phyloP scores from a whole-genome alignment of 176 grass and related monocot species.

The Rhipidocladum racemiflorum region DNA sequence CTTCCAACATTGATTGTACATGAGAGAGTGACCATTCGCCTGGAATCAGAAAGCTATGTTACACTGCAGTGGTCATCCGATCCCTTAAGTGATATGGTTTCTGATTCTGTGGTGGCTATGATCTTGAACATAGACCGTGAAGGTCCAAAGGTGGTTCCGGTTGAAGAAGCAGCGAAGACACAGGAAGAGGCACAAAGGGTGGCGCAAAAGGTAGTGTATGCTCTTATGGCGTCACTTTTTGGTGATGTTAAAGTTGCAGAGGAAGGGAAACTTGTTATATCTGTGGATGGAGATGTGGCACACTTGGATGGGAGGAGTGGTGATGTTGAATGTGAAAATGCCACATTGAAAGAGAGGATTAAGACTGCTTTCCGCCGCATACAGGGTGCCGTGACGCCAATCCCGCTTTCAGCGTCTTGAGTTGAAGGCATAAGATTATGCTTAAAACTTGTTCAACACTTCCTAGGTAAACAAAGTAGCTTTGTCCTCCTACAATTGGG shows the following conservation, averaged over 20 bases:
- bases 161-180: slow-evolving; percentile 51
- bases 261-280: slow-evolving; percentile 70
- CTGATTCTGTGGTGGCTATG: slow-evolving; percentile 86
- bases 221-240: slow-evolving; percentile 79
- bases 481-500: neutral
- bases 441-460: neutral
- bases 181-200: slow-evolving; percentile 71
- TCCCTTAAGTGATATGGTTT: slow-evolving; percentile 96
- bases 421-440: neutral
- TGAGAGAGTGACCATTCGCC: slow-evolving; percentile 58
- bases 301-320: slow-evolving; percentile 65
- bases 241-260: slow-evolving; percentile 74
- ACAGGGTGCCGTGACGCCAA: slow-evolving; percentile 66
- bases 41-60: slow-evolving; percentile 77
- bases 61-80: slow-evolving; percentile 81
- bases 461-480: neutral
- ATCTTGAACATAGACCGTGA: slow-evolving; percentile 80
- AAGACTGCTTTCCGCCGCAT: slow-evolving; percentile 66
- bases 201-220: slow-evolving; percentile 59
- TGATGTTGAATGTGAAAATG: slow-evolving; percentile 70
- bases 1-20: slow-evolving; percentile 67
- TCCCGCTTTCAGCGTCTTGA: slow-evolving; percentile 60
- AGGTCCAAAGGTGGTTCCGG: slow-evolving; percentile 60
- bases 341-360: slow-evolving; percentile 61
- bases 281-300: slow-evolving; percentile 64